Base-by-base conservation (phyloP, 352 stramenopile species). In the Pythium apleroticum region DNA sequence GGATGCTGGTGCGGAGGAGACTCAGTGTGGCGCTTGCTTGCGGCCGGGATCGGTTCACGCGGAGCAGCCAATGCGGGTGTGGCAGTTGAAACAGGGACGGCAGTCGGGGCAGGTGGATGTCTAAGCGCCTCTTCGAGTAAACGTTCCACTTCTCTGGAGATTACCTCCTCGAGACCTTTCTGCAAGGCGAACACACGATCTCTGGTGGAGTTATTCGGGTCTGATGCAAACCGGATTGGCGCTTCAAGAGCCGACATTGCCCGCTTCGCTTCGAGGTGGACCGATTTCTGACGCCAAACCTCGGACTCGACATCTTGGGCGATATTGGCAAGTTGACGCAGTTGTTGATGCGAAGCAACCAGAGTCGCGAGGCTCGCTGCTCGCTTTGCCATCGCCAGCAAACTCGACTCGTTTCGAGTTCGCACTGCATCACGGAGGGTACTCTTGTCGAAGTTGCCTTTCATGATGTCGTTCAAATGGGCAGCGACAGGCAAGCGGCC, bases 101-200 rank as follows among this genome's bases (percentile, higher is more conserved):
- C 20, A 31, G 10, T 19, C 20, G 45, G 45, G 4, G 14, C 19
- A 1, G 39, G 7, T 12, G 39, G 4, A 15, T 46, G 39, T 46
- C 4, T 7, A 9, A 24, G 9, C 4, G 39, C 6, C 39, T 46
- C 39, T 24, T 46, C 19, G 19, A 46, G 39, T 22, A 52, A 8
- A 33, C 20, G 28, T 10, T 49, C 7, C 3, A 56, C 22, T 7
- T 50, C 31, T 30, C 25, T 55, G 0, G 31, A 37, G 1, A 66
- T 48, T 7, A 66, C 22, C 10, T 66, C 30, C 4, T 50, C 20
- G n/a, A 66, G 30, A 22, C 52, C 60, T 2, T 1, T 43, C 17
- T 52, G 52, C 8, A 66, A 45, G 12, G 31, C 43, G 9, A 54
- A 24, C 22, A 66, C 52, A 19, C 60, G 52, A 24, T 60, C 39